Percentiles rank a stretch among this genome's conserved stretches.
phyloP scores from a whole-genome alignment of 345 rosid genomes.

The Acer campestre region DNA sequence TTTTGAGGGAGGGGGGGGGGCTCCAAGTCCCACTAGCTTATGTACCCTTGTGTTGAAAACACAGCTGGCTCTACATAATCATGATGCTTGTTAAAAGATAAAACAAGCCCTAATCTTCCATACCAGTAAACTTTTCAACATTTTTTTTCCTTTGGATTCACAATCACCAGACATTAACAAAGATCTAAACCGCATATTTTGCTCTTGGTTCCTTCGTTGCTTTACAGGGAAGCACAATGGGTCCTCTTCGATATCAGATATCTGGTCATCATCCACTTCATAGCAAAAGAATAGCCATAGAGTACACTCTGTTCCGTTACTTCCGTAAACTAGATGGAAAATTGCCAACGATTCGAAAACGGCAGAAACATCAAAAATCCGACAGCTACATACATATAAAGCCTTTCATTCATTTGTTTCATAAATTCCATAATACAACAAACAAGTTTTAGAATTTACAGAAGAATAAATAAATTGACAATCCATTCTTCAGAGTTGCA shows the following conservation, averaged over 20 bases:
- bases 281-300: neutral
- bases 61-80: slow-evolving; percentile 32
- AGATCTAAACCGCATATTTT: slow-evolving; percentile 23
- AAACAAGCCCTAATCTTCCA: slow-evolving; percentile 31
- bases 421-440: slow-evolving; percentile 29
- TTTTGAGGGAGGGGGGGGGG: slow-evolving; percentile 13
- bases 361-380: too few species aligned
- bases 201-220: slow-evolving; percentile 21
- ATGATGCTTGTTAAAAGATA: slow-evolving; percentile 40
- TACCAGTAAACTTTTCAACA: slow-evolving; percentile 28
- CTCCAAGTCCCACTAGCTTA: slow-evolving; percentile 42
- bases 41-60: slow-evolving; percentile 35
- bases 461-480: slow-evolving; percentile 42
- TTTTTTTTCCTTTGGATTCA: slow-evolving; percentile 9
- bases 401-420: slow-evolving; percentile 20
- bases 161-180: slow-evolving; percentile 10
- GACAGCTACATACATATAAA: neutral
- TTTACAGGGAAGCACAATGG: slow-evolving; percentile 4
- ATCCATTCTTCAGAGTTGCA: slow-evolving; percentile 21
- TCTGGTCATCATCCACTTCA: neutral
- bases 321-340: neutral
- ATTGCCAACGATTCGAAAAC: neutral
- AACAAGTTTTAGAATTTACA: slow-evolving; percentile 53
- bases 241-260: neutral
- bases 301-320: neutral